A percentile compares a stretch with the other conserved stretches of the same genome.
These are phyloP conservation scores for Trypanosoma avium DNA, from an alignment of 208 protist genomes.

Conservation along the genomic window DNA sequence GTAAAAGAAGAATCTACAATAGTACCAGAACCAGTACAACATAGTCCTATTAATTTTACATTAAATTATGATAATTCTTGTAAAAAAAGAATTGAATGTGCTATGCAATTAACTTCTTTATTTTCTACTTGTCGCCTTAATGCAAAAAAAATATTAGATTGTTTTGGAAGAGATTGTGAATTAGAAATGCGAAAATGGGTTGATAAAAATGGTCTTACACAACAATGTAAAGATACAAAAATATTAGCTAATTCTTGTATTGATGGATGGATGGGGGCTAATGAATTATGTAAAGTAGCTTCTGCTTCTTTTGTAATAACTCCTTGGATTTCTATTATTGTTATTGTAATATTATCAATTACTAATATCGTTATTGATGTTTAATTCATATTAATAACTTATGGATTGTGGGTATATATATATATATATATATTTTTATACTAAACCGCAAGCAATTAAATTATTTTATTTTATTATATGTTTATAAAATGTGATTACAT, in stretches of 20 bases:
- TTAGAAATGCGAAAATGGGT: slow-evolving; percentile 19
- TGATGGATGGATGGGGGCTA: slow-evolving; percentile 41
- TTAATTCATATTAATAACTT: neutral
- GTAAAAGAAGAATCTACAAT: neutral
- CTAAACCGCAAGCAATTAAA: slow-evolving; percentile 4
- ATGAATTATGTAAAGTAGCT: slow-evolving; percentile 28
- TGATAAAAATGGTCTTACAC: neutral
- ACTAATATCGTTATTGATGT: too few species aligned
- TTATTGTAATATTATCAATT: too few species aligned
- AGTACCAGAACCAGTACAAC: neutral
- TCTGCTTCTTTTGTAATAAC: slow-evolving; percentile 5
- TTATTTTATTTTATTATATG: slow-evolving; percentile 1
- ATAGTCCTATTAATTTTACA: slow-evolving; percentile 9
- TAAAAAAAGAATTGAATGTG: slow-evolving; percentile 17
- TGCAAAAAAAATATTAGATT: slow-evolving; percentile 23
- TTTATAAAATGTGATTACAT: too few species aligned
- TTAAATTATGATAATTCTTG: neutral
- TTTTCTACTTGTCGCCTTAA: slow-evolving; percentile 30
- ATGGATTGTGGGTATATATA: neutral
- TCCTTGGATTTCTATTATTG: slow-evolving; percentile 1
- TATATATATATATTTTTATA: slow-evolving; percentile 20
- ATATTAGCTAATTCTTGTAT: slow-evolving; percentile 29
- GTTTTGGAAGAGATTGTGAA: slow-evolving; percentile 33
- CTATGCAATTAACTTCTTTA: neutral
- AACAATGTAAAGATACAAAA: slow-evolving; percentile 17